A percentile compares a stretch with the other conserved stretches of the same genome.
Evolutionary conservation across 2,329 filamentous ascomycete species (phyloP).

Genomic region (Penicillium sp.): DNA sequence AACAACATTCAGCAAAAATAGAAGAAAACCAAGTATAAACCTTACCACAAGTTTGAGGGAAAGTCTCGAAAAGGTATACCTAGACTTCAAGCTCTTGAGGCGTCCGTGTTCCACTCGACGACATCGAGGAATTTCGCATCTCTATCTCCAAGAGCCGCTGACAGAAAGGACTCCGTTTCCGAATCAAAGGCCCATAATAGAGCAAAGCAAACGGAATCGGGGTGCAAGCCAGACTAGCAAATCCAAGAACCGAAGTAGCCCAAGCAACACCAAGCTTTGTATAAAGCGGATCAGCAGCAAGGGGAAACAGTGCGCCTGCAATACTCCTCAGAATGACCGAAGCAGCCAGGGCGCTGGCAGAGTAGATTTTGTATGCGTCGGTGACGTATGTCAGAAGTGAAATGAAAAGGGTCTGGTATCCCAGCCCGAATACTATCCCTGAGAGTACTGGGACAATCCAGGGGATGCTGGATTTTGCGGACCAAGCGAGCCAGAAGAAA

Average conservation of each 20-base stretch:
- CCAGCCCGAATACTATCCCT: conserved; percentile 61
- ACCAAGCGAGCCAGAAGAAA: conserved; percentile 61
- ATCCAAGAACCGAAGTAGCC: conserved; percentile 44
- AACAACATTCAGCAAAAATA: no score
- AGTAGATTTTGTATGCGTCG: conserved; percentile 67
- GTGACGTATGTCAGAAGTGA: conserved; percentile 64
- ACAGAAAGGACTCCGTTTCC: conserved; percentile 32
- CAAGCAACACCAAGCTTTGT: conserved; percentile 39
- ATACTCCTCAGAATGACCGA: conserved; percentile 52
- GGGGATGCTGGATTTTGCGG: conserved; percentile 48
- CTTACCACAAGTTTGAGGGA: not conserved
- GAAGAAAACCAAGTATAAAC: not conserved
- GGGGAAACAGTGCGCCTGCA: conserved; percentile 57
- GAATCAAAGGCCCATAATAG: conserved; percentile 27
- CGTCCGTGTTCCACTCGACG: conserved; percentile 12
- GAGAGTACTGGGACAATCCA: conserved; percentile 61
- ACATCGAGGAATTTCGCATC: conserved; percentile 9
- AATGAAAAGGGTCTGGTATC: conserved; percentile 64
- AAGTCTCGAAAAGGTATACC: not conserved
- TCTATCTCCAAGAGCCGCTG: conserved; percentile 29
- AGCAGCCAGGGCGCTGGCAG: conserved; percentile 57
- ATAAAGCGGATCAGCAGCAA: conserved; percentile 46
- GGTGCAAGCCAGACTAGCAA: conserved; percentile 38
- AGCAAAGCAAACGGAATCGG: conserved; percentile 44
- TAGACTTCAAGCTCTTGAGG: conserved; percentile 12